Evolutionary conservation across 768 basidiomycete species (phyloP).

Genomic region (Glaciozyma martinii): DNA sequence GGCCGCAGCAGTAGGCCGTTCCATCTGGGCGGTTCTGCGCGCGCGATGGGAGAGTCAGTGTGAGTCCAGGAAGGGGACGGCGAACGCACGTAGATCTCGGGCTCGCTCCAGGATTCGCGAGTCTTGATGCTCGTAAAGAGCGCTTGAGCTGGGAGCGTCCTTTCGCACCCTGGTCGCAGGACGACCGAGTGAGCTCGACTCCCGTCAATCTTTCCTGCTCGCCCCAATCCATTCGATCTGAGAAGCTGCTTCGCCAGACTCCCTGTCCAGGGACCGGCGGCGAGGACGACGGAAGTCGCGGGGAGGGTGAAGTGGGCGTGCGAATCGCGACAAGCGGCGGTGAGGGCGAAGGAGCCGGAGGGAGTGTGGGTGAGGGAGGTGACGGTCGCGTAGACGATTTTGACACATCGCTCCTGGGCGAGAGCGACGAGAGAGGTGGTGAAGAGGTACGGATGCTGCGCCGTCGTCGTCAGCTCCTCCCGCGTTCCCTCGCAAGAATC

Average conservation of each 20-base stretch:
- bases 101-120: constrained; percentile 39
- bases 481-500: no score
- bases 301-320: background rate
- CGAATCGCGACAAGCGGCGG: no score
- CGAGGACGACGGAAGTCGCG: constrained; percentile 53
- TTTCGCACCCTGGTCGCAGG: constrained; percentile 35
- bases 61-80: background rate
- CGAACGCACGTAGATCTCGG: constrained; percentile 41
- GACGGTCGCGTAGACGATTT: constrained; percentile 44
- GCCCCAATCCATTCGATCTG: background rate
- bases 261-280: constrained; percentile 82
- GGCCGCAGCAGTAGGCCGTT: constrained; percentile 64
- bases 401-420: constrained; percentile 51
- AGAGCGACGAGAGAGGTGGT: constrained; percentile 62
- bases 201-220: constrained; percentile 35
- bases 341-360: background rate
- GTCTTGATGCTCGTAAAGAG: constrained; percentile 62
- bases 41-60: background rate
- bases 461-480: no score
- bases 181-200: constrained; percentile 41
- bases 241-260: constrained; percentile 42
- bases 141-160: constrained; percentile 24
- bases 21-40: constrained; percentile 35
- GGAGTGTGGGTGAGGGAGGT: constrained; percentile 23
- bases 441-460: constrained; percentile 60